Evolutionary conservation across 164 flowering plant genomes (phyloP), one percentile per base, ranked within the genome.

Genomic region (Malania oleifera): DNA sequence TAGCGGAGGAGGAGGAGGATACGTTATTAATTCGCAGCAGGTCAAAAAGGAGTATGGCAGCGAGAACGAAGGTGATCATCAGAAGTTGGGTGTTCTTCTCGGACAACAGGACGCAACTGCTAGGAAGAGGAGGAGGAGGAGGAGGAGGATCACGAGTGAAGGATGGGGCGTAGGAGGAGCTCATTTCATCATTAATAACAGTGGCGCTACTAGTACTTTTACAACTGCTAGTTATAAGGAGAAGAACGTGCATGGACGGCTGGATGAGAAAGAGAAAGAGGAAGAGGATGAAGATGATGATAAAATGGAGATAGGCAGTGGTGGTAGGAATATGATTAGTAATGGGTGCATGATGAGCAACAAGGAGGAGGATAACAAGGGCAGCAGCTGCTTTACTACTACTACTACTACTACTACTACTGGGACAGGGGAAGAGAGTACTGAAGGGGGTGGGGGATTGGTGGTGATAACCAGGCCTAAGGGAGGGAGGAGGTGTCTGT

Each of bases 391-490:
- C n/a, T n/a, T n/a, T 9, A 31, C 35, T 9, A 20, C 14, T 46
- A 20, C 50, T 9, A 5, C 26, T 20, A 19, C 15, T 14, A 25
- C n/a, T 18, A 35, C 26, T 1, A 24, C 20, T 19, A 14, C 11
- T 41, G 77, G 10, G 70, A 70, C 37, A 60, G 71, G 34, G 77
- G 66, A 17, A 54, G 56, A 22, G 28, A 40, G 49, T 9, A 13
- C 63, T 29, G 54, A 41, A 2, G 76, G 71, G 1, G 49, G 69
- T 12, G 80, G 73, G 26, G 10, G 11, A 12, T 43, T 72, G 44
- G 41, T 68, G 70, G 73, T 80, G 72, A 75, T 79, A 10, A 76
- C 86, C 0, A 73, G 70, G 73, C 78, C 91, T 0, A 81, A 77
- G 27, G 84, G 86, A 48, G 87, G 86, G 39, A 67, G 65, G 44